These are phyloP conservation scores for Diaporthe nobilis DNA, from an alignment of 2,329 filamentous ascomycete genomes.

Conservation along the genomic window DNA sequence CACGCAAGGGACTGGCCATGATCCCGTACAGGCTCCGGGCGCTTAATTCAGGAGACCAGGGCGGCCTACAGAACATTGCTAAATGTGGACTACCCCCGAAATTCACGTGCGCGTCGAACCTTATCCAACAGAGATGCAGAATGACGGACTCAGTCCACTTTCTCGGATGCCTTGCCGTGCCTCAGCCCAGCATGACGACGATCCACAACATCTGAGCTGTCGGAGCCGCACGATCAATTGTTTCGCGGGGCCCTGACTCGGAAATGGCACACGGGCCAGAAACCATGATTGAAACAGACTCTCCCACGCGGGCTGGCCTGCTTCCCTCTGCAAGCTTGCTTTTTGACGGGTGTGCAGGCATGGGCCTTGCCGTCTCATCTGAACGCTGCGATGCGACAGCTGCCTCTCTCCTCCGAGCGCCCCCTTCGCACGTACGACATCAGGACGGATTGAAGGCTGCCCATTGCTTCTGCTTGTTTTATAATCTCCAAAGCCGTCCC, in stretches of 20 bases:
- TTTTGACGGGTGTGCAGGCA: slow-evolving; percentile 3
- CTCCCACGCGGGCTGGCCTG: background rate
- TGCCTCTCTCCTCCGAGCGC: slow-evolving; percentile 4
- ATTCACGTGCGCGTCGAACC: slow-evolving; percentile 5
- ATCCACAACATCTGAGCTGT: background rate
- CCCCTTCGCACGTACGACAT: background rate
- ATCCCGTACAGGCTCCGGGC: background rate
- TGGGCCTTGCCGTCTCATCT: slow-evolving; percentile 33
- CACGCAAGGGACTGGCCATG: background rate
- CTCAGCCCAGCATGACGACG: background rate
- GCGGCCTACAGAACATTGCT: background rate
- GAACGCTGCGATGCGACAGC: slow-evolving; percentile 28
- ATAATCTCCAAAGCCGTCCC: background rate
- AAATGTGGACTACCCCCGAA: background rate
- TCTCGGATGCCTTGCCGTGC: slow-evolving; percentile 17
- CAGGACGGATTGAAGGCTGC: background rate
- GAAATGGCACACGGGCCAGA: slow-evolving; percentile 5
- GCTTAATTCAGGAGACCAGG: slow-evolving; percentile 12
- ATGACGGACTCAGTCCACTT: background rate
- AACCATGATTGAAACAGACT: slow-evolving; percentile 1
- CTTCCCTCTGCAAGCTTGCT: background rate
- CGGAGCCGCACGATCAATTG: background rate
- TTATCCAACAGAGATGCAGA: slow-evolving; percentile 1
- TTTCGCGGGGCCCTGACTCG: slow-evolving; percentile 18
- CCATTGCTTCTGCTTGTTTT: slow-evolving; percentile 19